Evolutionary conservation across 768 basidiomycete genomes (phyloP), one percentile per base, ranked within the genome.

Genomic region (Russula olivacea): DNA sequence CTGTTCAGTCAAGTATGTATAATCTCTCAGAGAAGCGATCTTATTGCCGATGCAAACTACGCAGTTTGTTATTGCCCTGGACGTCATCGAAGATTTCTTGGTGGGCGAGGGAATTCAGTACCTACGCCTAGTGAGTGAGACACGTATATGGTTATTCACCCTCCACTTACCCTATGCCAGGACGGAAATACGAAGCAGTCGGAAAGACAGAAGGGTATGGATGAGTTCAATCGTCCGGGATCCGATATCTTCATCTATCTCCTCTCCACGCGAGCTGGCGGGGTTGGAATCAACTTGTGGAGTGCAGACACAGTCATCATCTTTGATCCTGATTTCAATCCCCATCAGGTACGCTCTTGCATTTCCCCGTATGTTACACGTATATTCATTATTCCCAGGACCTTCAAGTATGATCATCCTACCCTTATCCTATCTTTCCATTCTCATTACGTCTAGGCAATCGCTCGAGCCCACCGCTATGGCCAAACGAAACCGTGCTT

Each of bases 241-340:
- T 98, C 95, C 1, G 91, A 95, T 54, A 76, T 88, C 58, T 96
- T 95, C 73, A 86, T 98, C 65, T 99, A 93, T 74, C 77, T 99
- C 2, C 79, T 99, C 45, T 89, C 92, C 4, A 92, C 95, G 40
- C 85, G 96, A 34, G 97, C 96, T 21, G 67, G 67, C 6, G 67
- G 66, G 3, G 68, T 68, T n/a, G 80, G 81, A 7, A 79, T 80
- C 66, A 77, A 81, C 64, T 71, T 77, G 41, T 79, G 87, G 76
- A 88, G 85, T 12, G 93, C 93, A 19, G 93, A 96, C 71, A 93
- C 92, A 0, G 92, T 92, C 28, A 87, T 91, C 48, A 84, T 91
- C 49, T 91, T 87, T 68, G 96, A 99, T 71, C 93, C 94, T 0
- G 97, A 99, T 76, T 99, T 94, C 74, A 99, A 99, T 70, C 96